These are phyloP conservation scores for Malania oleifera DNA, from an alignment of 164 flowering plant genomes.

Conservation along the genomic window DNA sequence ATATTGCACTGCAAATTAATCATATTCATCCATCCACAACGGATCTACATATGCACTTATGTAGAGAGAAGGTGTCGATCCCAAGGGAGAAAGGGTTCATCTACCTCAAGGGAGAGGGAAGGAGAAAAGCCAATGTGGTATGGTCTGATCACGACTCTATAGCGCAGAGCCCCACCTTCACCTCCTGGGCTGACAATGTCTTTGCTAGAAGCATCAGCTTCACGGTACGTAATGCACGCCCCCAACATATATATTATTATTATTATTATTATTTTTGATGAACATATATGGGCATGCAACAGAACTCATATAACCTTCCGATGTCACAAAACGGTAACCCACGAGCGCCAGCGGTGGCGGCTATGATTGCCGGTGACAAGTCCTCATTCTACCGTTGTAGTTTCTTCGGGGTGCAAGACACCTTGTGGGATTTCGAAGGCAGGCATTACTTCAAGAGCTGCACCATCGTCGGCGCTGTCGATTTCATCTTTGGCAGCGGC, in stretches of 20 bases:
- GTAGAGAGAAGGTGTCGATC: neutral
- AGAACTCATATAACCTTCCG: neutral
- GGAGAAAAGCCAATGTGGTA: neutral
- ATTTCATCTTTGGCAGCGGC: neutral
- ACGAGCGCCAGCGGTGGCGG: neutral
- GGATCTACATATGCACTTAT: neutral
- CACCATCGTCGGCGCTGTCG: neutral
- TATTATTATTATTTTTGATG: too few species aligned
- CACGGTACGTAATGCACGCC: neutral
- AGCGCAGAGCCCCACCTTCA: neutral
- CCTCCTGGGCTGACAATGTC: neutral
- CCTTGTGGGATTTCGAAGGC: neutral
- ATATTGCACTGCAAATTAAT: too few species aligned
- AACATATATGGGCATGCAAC: too few species aligned
- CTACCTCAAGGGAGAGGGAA: neutral
- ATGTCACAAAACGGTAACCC: neutral
- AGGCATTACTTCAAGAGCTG: neutral
- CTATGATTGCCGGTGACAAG: neutral
- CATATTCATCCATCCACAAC: neutral
- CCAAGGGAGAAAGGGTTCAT: neutral
- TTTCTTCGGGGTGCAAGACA: neutral
- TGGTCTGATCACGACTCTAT: neutral
- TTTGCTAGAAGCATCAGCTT: neutral
- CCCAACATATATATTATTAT: too few species aligned
- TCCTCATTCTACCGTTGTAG: neutral